These are phyloP conservation scores for Colletotrichum lupini DNA, from an alignment of 2,329 filamentous ascomycete species.

Conservation along the genomic window DNA sequence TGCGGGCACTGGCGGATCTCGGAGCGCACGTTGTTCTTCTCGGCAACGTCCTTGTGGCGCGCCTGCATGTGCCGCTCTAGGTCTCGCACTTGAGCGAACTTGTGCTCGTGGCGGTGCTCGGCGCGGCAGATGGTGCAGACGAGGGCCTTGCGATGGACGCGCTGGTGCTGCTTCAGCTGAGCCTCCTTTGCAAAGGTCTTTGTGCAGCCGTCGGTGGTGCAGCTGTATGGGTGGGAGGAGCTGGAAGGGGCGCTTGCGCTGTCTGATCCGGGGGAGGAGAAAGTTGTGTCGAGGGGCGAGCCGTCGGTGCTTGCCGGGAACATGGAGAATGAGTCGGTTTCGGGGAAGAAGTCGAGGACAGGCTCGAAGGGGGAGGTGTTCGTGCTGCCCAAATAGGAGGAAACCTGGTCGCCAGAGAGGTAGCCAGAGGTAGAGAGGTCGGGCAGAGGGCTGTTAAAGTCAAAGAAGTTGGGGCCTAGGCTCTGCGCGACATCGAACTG, in stretches of 20 bases:
- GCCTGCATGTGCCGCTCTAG: slow-evolving; percentile 38
- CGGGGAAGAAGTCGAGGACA: slow-evolving; percentile 28
- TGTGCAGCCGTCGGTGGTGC: slow-evolving; percentile 33
- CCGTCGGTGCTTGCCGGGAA: slow-evolving; percentile 5
- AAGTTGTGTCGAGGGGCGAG: slow-evolving; percentile 11
- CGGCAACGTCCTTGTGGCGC: slow-evolving; percentile 33
- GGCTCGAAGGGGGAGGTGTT: slow-evolving; percentile 29
- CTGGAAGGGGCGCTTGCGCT: neutral
- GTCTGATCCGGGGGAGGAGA: slow-evolving; percentile 19
- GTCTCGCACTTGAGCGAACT: slow-evolving; percentile 38
- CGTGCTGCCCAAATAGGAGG: slow-evolving; percentile 28
- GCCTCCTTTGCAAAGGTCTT: slow-evolving; percentile 37
- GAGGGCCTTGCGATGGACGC: slow-evolving; percentile 37
- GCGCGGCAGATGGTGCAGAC: slow-evolving; percentile 34
- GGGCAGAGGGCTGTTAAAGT: slow-evolving; percentile 27
- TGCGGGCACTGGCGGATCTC: slow-evolving; percentile 35
- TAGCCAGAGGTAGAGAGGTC: slow-evolving; percentile 28
- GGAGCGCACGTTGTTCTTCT: slow-evolving; percentile 33
- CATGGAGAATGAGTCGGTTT: neutral
- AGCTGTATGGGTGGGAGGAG: slow-evolving; percentile 19
- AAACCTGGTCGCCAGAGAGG: slow-evolving; percentile 27
- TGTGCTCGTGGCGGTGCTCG: slow-evolving; percentile 35
- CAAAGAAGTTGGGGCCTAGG: slow-evolving; percentile 10
- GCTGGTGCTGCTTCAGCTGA: slow-evolving; percentile 38
- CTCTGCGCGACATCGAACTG: slow-evolving; percentile 27